Conservation (phyloP, 805 yeast genomes). For the Saccharomycopsis selenospora region DNA sequence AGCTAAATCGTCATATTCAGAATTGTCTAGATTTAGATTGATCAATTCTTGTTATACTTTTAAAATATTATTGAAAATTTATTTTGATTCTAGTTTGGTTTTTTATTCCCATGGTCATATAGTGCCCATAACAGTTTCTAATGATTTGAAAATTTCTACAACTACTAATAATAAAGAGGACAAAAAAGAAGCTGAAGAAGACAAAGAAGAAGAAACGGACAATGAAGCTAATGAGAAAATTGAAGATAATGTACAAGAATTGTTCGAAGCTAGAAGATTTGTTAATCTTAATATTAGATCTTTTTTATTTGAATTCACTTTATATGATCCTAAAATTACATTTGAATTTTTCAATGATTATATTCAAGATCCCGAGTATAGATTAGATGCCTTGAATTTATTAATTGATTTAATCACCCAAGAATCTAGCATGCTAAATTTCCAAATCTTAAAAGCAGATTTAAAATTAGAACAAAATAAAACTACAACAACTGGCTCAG, state of each 20-base stretch:
- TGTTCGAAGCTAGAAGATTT: slow-evolving; percentile 19
- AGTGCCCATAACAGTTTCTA: slow-evolving; percentile 6
- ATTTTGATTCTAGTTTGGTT: slow-evolving; percentile 8
- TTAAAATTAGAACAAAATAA: background rate
- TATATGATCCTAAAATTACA: slow-evolving; percentile 13
- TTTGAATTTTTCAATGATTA: slow-evolving; percentile 18
- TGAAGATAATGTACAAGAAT: slow-evolving; percentile 5
- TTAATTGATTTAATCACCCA: slow-evolving; percentile 7
- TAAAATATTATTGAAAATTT: slow-evolving; percentile 14
- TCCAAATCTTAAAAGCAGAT: slow-evolving; percentile 9
- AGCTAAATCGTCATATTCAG: background rate
- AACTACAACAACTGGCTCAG: no score
- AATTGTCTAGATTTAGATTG: slow-evolving; percentile 4
- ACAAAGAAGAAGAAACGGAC: background rate
- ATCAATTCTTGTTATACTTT: slow-evolving; percentile 13
- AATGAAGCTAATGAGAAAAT: background rate
- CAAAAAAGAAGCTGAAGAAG: background rate
- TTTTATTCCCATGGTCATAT: slow-evolving; percentile 10
- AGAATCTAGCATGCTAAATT: slow-evolving; percentile 7
- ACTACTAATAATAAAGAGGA: background rate
- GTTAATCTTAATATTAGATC: slow-evolving; percentile 19
- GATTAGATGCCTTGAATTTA: slow-evolving; percentile 12
- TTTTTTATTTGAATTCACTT: slow-evolving; percentile 15
- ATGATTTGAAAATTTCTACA: slow-evolving; percentile 6
- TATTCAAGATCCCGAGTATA: slow-evolving; percentile 4